Evolutionary conservation across 2,329 filamentous ascomycete species (phyloP), one percentile per base, ranked within the genome.

Genomic region (Anthostomella pinea): DNA sequence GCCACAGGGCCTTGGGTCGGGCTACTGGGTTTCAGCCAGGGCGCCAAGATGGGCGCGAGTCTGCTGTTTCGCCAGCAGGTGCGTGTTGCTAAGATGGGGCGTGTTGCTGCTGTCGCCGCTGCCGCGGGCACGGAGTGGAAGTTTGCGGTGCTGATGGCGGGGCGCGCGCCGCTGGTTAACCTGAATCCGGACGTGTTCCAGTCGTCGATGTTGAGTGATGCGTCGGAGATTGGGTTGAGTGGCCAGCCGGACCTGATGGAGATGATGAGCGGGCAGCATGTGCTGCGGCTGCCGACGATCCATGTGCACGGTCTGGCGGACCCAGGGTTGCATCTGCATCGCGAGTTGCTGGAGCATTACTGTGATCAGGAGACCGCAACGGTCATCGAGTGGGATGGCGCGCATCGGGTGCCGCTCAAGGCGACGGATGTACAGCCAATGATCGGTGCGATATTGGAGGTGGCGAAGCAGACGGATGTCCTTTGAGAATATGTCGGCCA

Each of bases 381-480:
- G 24, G 43, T 88, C 29, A 58, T 90, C 1, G 81, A 88, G 58
- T 90, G 85, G 86, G 74, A 86, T 39, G 85, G 83, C 0, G 72
- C 70, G 1, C 86, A 91, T 57, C 66, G 85, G 5, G 67, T 91
- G 31, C 83, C 85, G 2, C 72, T 90, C 41, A 85, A 84, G 66
- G 67, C 64, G 15, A 64, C 60, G 19, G 85, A 89, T 59, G 82
- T 89, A 3, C 67, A 75, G 31, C 66, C 60, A 8, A 64, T 85
- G 8, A 66, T 75, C 8, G 59, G 66, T 8, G 67, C 70, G 30
- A 73, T 81, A 19, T 58, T 79, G 22, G 63, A 68, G 16, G 54
- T 79, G 23, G 74, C 73, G 4, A 65, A 63, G 48, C 60, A 68
- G 46, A 69, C 69, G n/a, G 70, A 70, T 11, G 41, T 38, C 3